These are phyloP conservation scores for Aspergillus mulundensis DNA, from an alignment of 495 filamentous ascomycete species.

Conservation along the genomic window DNA sequence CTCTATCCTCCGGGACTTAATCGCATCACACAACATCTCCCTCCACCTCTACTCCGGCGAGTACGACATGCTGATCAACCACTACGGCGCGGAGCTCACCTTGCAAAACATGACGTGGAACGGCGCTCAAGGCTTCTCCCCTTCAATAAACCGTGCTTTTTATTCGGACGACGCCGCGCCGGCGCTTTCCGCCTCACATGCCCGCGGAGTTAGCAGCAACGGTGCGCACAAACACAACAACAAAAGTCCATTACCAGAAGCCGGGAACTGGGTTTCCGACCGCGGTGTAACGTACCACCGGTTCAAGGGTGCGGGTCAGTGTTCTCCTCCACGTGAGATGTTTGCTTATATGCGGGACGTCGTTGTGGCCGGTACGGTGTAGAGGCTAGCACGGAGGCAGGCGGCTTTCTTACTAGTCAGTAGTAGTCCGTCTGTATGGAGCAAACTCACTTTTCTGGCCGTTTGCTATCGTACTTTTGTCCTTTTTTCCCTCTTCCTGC, in stretches of 20 bases:
- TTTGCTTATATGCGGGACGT: conserved; percentile 40
- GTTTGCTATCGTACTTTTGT: neutral
- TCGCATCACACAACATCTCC: conserved; percentile 31
- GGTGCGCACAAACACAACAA: neutral
- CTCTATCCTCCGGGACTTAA: conserved; percentile 28
- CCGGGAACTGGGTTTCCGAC: conserved; percentile 28
- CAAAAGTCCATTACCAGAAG: conserved; percentile 1
- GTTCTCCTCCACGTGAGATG: conserved; percentile 33
- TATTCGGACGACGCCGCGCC: conserved; percentile 26
- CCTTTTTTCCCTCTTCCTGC: neutral
- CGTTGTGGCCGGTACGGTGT: conserved; percentile 19
- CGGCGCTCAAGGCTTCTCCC: conserved; percentile 29
- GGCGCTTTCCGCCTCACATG: conserved; percentile 4
- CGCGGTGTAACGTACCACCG: conserved; percentile 36
- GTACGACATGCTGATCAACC: conserved; percentile 39
- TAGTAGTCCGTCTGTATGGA: neutral
- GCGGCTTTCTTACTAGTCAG: neutral
- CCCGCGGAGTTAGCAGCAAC: neutral
- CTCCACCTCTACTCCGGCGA: conserved; percentile 40
- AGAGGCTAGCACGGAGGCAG: neutral
- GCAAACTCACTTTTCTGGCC: neutral
- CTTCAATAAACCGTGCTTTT: conserved; percentile 18
- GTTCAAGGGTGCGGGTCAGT: conserved; percentile 32
- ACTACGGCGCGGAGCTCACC: conserved; percentile 33
- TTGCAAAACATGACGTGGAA: conserved; percentile 43